Base-by-base conservation (phyloP, 176 grass and related monocot genomes). In the Oryza coarctata region DNA sequence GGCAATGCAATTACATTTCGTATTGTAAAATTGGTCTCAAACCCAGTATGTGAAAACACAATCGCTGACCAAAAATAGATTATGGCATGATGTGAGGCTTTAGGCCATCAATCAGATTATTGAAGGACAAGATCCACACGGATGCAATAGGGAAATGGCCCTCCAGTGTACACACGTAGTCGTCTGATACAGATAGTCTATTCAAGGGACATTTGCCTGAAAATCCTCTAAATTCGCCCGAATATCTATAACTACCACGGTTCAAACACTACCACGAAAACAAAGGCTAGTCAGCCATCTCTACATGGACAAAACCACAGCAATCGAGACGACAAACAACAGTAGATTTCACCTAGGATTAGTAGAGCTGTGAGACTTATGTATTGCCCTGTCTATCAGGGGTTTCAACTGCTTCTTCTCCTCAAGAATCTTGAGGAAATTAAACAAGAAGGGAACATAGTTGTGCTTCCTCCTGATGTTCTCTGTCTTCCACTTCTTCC, bases 401-500 rank as follows among this genome's bases (percentile, higher is more conserved):
- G 94, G 92, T 41, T 92, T 97, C 73, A 97, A 23, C 65, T 97
- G 89, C 75, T 94, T 39, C 78, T 94, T 97, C 89, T 97, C 92
- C 26, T 93, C 94, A 1, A 97, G 92, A 82, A 97, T 90, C 74
- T 97, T 97, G 74, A 97, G 88, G 68, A 97, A 94, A 89, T 97
- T 97, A 75, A 97, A 97, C 41, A 97, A 43, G 89, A 99, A 99
- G 0, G 96, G 96, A 32, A 90, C 88, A 13, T 95, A 99, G 35
- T 99, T 99, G 73, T 99, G 96, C 80, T 99, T 99, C 83, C 96
- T 95, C 85, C 96, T 89, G 11, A 95, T 81, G 71, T 99, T 99
- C 85, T 93, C 96, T 15, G 80, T 93, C 58, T 93, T 98, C 96
- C 96, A 99, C 80, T 95, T 99, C 66, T 99, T 99, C 13, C 86